phyloP scores from a whole-genome alignment of 176 grass and related monocot species.

The Lolium perenne region DNA sequence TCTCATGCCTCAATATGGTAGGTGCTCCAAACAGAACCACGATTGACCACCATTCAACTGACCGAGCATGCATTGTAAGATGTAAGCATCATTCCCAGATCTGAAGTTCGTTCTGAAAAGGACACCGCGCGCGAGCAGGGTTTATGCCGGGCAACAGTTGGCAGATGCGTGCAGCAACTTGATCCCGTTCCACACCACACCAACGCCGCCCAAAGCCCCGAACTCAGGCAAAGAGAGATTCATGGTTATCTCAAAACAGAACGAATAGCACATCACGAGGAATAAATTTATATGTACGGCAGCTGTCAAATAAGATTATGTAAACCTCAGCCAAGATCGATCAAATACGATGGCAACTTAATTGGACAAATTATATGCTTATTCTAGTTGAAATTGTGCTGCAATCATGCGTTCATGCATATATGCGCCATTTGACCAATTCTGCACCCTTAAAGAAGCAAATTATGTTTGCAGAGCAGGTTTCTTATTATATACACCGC shows the following conservation, averaged over 20 bases:
- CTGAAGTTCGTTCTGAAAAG: neutral
- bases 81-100: neutral
- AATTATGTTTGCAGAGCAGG: neutral
- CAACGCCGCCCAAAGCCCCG: too few species aligned
- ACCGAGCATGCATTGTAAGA: neutral
- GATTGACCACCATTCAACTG: neutral
- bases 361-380: neutral
- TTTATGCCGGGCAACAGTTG: neutral
- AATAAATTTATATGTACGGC: neutral
- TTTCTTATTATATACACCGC: neutral
- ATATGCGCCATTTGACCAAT: neutral
- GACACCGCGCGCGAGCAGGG: neutral
- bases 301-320: neutral
- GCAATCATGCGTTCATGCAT: neutral
- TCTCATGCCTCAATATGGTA: neutral
- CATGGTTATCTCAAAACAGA: slow-evolving; percentile 4
- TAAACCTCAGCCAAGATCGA: neutral
- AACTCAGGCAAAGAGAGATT: neutral
- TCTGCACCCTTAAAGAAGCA: neutral
- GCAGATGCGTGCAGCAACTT: neutral
- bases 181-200: too few species aligned
- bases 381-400: neutral
- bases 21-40: neutral
- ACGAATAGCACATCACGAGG: neutral
- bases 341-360: neutral